Evolutionary conservation across 1,284 basidiomycete genomes (phyloP), one percentile per base, ranked within the genome.

Genomic region (Erythrobasidium hasegawianum): DNA sequence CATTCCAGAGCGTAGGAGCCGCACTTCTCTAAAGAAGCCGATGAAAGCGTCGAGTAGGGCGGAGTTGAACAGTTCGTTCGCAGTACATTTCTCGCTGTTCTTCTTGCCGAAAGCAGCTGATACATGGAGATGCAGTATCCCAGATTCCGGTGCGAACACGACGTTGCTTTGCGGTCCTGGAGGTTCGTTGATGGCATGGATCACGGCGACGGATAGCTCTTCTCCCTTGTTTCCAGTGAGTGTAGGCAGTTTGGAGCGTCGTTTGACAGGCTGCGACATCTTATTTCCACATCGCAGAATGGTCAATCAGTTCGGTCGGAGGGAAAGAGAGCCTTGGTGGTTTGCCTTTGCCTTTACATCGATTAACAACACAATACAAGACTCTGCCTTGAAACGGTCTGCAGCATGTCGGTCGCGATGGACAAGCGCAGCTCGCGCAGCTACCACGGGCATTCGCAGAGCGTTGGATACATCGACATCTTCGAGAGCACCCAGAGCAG

Each of bases 371-470:
- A 3, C 26, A 22, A 7, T 26, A 9, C 16, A 16, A 27, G 16
- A 27, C 18, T 53, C 20, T 53, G 18, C 9, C 16, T 53, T 18
- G 26, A 18, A 29, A 8, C 5, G 16, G 26, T 47, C n/a, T 47
- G 14, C 43, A 47, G n/a, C 43, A 47, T 47, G 43, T 43, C 61
- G 24, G 24, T 49, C 53, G 29, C 61, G 2, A 57, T 64, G 61
- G 61, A 64, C 53, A 64, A 64, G 24, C 61, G 61, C 22, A 64
- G 61, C 53, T 64, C 61, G 18, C 61, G 61, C 54, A 55, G 50
- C 10, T 64, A 64, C 39, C 38, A 45, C 18, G 61, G 53, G 9
- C 39, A 39, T 24, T 18, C n/a, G 16, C 43, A 5, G 5, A 64
- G 61, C 52, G 27, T 40, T 22, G 52, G 53, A 29, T 65, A 57